These are phyloP conservation scores for Fraxinus americana DNA, from an alignment of 257 asterid genomes.

Conservation along the genomic window DNA sequence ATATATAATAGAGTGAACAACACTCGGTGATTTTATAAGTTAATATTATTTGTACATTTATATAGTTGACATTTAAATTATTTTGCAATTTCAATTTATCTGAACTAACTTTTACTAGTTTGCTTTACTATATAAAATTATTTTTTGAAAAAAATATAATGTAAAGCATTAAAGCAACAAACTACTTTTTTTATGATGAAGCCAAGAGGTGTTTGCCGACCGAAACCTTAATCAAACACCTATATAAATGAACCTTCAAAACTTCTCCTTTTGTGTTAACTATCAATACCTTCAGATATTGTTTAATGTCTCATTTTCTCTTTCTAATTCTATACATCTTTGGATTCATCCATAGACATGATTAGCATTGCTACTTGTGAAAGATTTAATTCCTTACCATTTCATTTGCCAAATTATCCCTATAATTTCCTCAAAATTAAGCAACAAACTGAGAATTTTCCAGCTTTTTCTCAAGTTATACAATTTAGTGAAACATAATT, in stretches of 20 bases:
- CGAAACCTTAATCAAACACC: slow-evolving; percentile 22
- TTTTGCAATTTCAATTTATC: no score
- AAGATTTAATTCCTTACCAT: slow-evolving; percentile 3
- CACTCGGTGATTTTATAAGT: no score
- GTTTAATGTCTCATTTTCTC: slow-evolving; percentile 42
- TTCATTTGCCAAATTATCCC: not conserved
- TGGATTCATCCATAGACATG: slow-evolving; percentile 45
- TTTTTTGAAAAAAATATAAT: no score
- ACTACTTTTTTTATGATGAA: not conserved
- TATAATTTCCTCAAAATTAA: slow-evolving; percentile 1
- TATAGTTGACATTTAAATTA: no score
- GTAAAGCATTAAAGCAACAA: not conserved
- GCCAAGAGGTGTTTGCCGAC: slow-evolving; percentile 20
- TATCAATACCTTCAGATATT: not conserved
- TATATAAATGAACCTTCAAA: slow-evolving; percentile 20
- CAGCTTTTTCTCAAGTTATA: not conserved
- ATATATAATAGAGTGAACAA: no score
- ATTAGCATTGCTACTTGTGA: slow-evolving; percentile 8
- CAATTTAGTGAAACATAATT: slow-evolving; percentile 9
- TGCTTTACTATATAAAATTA: no score
- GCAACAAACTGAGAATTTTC: slow-evolving; percentile 11
- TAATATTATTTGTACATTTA: no score
- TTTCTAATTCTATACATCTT: slow-evolving; percentile 40
- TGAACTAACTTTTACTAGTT: no score
- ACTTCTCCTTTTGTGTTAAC: not conserved